Base-by-base conservation (phyloP, 2,329 filamentous ascomycete species). In the Diaporthe velutina region DNA sequence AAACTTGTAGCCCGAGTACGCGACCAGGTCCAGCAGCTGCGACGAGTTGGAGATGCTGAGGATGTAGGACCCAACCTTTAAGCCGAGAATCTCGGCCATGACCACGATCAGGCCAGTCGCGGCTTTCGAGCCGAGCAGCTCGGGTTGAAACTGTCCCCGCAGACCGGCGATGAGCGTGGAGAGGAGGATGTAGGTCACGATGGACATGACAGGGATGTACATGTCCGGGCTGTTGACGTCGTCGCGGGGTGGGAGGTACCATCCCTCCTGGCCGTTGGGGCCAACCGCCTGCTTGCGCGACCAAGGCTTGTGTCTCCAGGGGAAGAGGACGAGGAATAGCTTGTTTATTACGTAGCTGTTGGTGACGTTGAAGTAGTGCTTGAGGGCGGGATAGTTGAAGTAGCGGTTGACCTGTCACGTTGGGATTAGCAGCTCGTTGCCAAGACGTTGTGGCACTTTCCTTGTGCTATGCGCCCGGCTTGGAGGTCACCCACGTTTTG, bases 361-460 rank as follows among this genome's bases (percentile, higher is more conserved):
- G 78, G 96, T 97, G 77, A 99, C 97, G 86, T 98, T 98, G 88
- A 99, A 99, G 89, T 98, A 99, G 86, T 98, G 97, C 85, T 99
- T 99, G 58, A 99, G 90, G 25, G 95, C 95, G 19, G 94, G 93
- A 79, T 98, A 94, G 81, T 96, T 98, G 85, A 99, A 93, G 85
- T 96, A 98, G 84, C 89, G 88, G 78, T 90, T 89, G 78, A 90
- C 85, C 88, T 90, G 76, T 73, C 1, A 57, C 52, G 7, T 8
- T 9, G 19, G 19, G 15, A 35, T 76, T 38, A 76, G 75, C 48
- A 33, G 30, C n/a, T 8, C 15, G 19, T 57, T 22, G 12, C 28
- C 38, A 25, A 61, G 10, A 28, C 30, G 25, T 9, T 2, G 15
- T 33, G 22, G 35, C 10, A 19, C 25, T 3, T 61, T 4, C 0